phyloP scores from a whole-genome alignment of 2,329 filamentous ascomycete genomes.

The Sporothrix euskadiensis region DNA sequence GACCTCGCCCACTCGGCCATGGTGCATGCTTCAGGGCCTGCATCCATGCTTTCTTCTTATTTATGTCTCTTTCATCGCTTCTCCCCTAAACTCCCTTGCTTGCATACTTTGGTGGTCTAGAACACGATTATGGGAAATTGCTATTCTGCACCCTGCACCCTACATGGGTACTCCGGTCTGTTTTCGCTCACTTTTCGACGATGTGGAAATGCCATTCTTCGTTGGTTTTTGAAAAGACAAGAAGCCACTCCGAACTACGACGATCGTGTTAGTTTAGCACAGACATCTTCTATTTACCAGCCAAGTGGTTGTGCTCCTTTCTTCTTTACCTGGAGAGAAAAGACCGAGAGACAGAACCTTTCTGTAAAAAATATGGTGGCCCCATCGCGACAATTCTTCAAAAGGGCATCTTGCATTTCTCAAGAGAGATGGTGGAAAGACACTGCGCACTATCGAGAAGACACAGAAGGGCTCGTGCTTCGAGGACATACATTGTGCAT shows the following conservation, averaged over 20 bases:
- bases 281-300: not conserved
- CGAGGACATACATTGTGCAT: not conserved
- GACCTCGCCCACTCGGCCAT: not conserved
- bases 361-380: not conserved
- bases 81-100: not conserved
- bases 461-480: not conserved
- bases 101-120: not conserved
- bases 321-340: not conserved
- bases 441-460: not conserved
- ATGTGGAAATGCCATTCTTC: not conserved
- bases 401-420: constrained; percentile 1
- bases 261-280: not conserved
- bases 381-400: not conserved
- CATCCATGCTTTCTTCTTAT: not conserved
- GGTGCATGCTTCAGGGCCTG: not conserved
- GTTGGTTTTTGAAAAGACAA: not conserved
- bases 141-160: not conserved
- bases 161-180: not conserved
- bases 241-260: not conserved
- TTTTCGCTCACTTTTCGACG: not conserved
- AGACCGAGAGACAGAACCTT: not conserved
- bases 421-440: not conserved
- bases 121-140: not conserved
- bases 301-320: not conserved
- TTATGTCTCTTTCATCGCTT: not conserved